These are phyloP conservation scores for Myxozyma geophila DNA, from an alignment of 805 yeast genomes.

Conservation along the genomic window DNA sequence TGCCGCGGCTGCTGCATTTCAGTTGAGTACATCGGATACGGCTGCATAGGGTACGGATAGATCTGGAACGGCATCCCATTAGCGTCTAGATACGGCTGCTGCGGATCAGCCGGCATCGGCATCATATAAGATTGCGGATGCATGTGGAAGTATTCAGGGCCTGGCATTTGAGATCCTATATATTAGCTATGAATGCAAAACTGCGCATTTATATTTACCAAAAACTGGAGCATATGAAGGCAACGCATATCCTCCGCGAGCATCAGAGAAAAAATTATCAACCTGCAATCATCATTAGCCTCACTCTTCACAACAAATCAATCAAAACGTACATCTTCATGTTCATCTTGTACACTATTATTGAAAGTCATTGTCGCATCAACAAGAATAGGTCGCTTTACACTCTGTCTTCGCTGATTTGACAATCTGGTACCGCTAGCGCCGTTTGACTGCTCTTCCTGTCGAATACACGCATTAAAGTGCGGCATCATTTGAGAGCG, in stretches of 20 bases:
- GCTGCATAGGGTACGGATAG: conserved; percentile 4
- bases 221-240: conserved; percentile 4
- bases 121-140: conserved; percentile 1
- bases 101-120: background rate
- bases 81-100: conserved; percentile 1
- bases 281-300: no score
- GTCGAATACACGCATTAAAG: background rate
- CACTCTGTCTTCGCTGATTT: background rate
- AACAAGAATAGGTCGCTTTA: background rate
- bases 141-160: conserved; percentile 4
- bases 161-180: background rate
- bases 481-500: background rate
- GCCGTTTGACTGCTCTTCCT: background rate
- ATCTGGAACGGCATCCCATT: conserved; percentile 9
- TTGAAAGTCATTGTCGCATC: conserved; percentile 6
- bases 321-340: background rate
- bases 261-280: no score
- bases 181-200: background rate
- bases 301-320: no score
- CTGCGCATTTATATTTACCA: no score
- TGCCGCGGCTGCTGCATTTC: background rate
- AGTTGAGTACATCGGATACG: background rate
- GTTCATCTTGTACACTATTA: conserved; percentile 1
- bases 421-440: background rate
- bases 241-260: background rate